Evolutionary conservation across 1,284 basidiomycete species (phyloP).

Genomic region (Malassezia brasiliensis): DNA sequence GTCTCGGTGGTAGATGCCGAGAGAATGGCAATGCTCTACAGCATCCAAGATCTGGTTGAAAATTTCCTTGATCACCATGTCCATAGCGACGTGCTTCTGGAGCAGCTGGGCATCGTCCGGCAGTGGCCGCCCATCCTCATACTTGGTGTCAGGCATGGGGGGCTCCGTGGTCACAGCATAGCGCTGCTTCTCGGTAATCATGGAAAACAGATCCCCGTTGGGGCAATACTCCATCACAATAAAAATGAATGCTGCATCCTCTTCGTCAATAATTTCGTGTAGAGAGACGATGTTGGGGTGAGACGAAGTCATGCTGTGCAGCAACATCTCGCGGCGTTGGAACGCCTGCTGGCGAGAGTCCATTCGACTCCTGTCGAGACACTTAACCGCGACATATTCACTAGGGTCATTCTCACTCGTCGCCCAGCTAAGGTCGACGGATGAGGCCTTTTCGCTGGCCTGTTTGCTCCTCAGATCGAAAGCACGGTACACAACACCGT

Average conservation of each 20-base stretch:
- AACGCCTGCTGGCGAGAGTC: constrained; percentile 67
- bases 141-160: constrained; percentile 18
- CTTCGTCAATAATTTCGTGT: constrained; percentile 68
- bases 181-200: constrained; percentile 56
- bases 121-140: constrained; percentile 25
- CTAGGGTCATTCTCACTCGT: too few relatives aligned
- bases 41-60: constrained; percentile 66
- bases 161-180: constrained; percentile 55
- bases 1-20: constrained; percentile 84
- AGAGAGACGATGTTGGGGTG: constrained; percentile 80
- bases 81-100: constrained; percentile 26
- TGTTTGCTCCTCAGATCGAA: too few relatives aligned
- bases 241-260: constrained; percentile 55
- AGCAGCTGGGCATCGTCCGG: constrained; percentile 11
- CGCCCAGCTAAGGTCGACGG: too few relatives aligned
- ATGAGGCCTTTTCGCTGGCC: too few relatives aligned
- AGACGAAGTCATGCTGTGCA: constrained; percentile 58
- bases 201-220: constrained; percentile 82
- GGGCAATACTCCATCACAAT: constrained; percentile 62
- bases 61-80: constrained; percentile 38
- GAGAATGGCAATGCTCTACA: constrained; percentile 67
- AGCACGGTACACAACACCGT: constrained; percentile 79
- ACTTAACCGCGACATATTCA: constrained; percentile 66
- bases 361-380: constrained; percentile 56
- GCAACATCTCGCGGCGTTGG: constrained; percentile 63